Percentiles rank a stretch among this genome's conserved stretches.
These are phyloP conservation scores for Inga leiocalycina DNA, from an alignment of 306 rosid species.

Conservation along the genomic window DNA sequence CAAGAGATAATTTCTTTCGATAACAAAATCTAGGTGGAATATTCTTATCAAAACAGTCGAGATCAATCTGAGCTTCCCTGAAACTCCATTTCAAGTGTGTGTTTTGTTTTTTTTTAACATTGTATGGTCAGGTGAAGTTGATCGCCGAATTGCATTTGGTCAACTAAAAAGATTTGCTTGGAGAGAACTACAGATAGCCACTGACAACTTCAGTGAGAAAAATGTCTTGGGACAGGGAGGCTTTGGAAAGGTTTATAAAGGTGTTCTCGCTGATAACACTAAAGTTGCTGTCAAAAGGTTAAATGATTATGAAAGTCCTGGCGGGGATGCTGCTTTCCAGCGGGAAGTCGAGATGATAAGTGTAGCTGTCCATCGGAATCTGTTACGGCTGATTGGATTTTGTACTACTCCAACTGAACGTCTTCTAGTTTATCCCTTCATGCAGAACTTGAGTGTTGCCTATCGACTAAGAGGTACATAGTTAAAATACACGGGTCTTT, in stretches of 20 bases:
- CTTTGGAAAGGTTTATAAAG: constrained; percentile 97
- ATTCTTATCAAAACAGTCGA: constrained; percentile 3
- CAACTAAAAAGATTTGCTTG: constrained; percentile 87
- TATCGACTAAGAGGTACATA: constrained; percentile 81
- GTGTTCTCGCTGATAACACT: constrained; percentile 83
- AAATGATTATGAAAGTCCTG: constrained; percentile 94
- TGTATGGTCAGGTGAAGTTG: constrained; percentile 81
- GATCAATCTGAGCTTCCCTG: constrained; percentile 14
- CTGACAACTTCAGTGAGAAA: constrained; percentile 88
- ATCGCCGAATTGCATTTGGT: constrained; percentile 94
- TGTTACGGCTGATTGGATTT: constrained; percentile 85
- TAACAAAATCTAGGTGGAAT: constrained; percentile 6
- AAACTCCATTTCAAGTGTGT: background rate
- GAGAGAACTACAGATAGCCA: constrained; percentile 93
- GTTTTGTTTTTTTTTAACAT: background rate
- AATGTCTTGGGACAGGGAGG: constrained; percentile 99
- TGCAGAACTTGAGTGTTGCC: constrained; percentile 98
- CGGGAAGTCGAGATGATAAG: constrained; percentile 99
- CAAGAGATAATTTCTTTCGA: background rate
- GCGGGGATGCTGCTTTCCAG: constrained; percentile 96
- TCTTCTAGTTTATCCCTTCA: constrained; percentile 89
- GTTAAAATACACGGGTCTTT: constrained; percentile 20
- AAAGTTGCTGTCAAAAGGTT: constrained; percentile 96
- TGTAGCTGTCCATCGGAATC: constrained; percentile 91
- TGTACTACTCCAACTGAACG: constrained; percentile 97